These are phyloP conservation scores for Candida manassasensis DNA, from an alignment of 805 yeast species.

Conservation along the genomic window DNA sequence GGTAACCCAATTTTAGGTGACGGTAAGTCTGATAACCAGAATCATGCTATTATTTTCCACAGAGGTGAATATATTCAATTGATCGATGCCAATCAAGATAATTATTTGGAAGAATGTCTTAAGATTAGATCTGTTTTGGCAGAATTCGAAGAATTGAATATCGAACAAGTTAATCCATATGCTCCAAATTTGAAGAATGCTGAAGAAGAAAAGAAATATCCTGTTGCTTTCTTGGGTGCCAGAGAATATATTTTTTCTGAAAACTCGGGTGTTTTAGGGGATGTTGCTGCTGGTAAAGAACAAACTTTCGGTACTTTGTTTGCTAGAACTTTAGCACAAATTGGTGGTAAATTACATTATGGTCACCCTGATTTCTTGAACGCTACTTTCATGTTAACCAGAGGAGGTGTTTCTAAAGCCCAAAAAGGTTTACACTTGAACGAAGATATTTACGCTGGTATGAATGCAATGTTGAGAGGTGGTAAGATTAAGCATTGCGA, in stretches of 20 bases:
- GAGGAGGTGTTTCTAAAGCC: slow-evolving; percentile 86
- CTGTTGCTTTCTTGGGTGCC: slow-evolving; percentile 81
- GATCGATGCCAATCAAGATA: slow-evolving; percentile 81
- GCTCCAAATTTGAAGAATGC: slow-evolving; percentile 65
- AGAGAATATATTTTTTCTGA: slow-evolving; percentile 82
- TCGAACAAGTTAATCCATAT: slow-evolving; percentile 74
- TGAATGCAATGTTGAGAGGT: slow-evolving; percentile 72
- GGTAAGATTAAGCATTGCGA: slow-evolving; percentile 84
- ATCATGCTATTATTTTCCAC: slow-evolving; percentile 66
- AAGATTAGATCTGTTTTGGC: slow-evolving; percentile 71
- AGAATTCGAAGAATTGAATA: slow-evolving; percentile 62
- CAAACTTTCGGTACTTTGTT: slow-evolving; percentile 83
- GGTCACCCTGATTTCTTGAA: slow-evolving; percentile 86
- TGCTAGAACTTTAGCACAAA: slow-evolving; percentile 75
- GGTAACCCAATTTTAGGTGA: slow-evolving; percentile 84
- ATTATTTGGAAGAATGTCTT: slow-evolving; percentile 75
- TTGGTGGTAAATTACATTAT: slow-evolving; percentile 80
- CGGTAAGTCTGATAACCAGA: slow-evolving; percentile 82
- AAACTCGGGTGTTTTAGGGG: slow-evolving; percentile 77
- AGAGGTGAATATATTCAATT: slow-evolving; percentile 80
- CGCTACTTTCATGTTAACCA: slow-evolving; percentile 69
- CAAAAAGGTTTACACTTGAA: slow-evolving; percentile 79
- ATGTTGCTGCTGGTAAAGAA: slow-evolving; percentile 84
- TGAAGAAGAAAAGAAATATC: slow-evolving; percentile 40
- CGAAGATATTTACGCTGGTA: slow-evolving; percentile 85